Conservation (phyloP, 176 grass and related monocot species). For the Phragmites australis region DNA sequence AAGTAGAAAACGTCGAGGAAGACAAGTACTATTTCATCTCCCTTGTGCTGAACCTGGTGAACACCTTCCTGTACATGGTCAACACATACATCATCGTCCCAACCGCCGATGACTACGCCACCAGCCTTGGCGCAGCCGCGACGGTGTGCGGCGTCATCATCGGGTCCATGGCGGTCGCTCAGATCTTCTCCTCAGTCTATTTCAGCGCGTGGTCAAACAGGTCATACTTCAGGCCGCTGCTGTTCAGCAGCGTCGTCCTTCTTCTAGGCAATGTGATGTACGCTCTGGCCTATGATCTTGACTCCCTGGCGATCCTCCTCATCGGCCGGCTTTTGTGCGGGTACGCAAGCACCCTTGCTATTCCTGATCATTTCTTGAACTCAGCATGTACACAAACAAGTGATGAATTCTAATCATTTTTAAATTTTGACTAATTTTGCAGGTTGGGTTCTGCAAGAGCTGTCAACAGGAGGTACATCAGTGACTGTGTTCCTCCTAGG, state of each 20-base stretch:
- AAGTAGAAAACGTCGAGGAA: conserved; percentile 13
- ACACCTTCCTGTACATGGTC: conserved; percentile 63
- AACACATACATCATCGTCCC: conserved; percentile 65
- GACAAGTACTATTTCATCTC: conserved; percentile 59
- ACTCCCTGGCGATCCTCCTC: conserved; percentile 47
- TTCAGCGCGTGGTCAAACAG: conserved; percentile 63
- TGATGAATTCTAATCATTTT: background rate
- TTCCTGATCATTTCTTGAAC: background rate
- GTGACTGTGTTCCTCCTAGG: conserved; percentile 56
- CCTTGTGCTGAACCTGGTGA: conserved; percentile 50
- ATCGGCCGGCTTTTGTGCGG: conserved; percentile 50
- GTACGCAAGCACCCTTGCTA: conserved; percentile 16
- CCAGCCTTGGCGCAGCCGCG: conserved; percentile 50
- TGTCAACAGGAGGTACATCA: conserved; percentile 64
- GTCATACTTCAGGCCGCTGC: conserved; percentile 56
- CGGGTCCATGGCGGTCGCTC: conserved; percentile 53
- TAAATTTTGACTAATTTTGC: background rate
- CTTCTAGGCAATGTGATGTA: conserved; percentile 52
- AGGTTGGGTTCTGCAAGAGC: conserved; percentile 59
- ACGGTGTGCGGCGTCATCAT: conserved; percentile 59
- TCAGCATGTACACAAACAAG: background rate
- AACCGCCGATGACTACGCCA: conserved; percentile 53
- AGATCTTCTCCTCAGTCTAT: conserved; percentile 58
- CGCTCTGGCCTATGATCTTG: conserved; percentile 54
- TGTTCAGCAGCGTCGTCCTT: conserved; percentile 54